Base-by-base conservation (phyloP, 345 rosid genomes). In the Eucalyptus cloeziana region DNA sequence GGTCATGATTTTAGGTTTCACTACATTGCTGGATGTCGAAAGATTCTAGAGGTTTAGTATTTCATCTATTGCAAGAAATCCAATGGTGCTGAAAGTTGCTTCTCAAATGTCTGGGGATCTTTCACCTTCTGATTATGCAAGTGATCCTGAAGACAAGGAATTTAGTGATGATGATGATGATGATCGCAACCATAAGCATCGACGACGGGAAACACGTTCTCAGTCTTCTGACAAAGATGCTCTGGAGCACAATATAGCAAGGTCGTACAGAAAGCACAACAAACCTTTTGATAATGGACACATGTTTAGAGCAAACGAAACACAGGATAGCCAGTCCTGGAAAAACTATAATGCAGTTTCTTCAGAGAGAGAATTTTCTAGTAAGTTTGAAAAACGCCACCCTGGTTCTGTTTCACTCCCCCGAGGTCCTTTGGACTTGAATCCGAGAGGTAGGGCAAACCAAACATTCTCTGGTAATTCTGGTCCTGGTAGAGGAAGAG, bases 131-230 rank as follows among this genome's bases (percentile, higher is more conserved):
- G 96, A 97, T 88, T 95, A 96, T 88, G 89, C 88, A 83, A 94
- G 95, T 93, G 98, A 94, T 89, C 98, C 96, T 44, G 96, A 96
- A 90, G 99, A 96, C 91, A 96, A 95, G 93, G 99, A 98, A 94
- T 92, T 98, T 87, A 98, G 98, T 83, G 99, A 98, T 88, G 99
- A 98, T 76, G 99, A 98, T 89, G 99, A 98, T 51, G 99, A 98
- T 91, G 98, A 97, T 89, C 97, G 98, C 93, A 97, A 98, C 93
- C 99, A 97, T 93, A 97, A 98, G 91, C 99, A 97, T 91, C 98
- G 99, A 60, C 93, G 96, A 89, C 89, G 93, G 87, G 99, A 95
- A 87, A 88, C 94, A 30, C 94, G 90, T 85, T 94, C 99, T 90
- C 96, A 95, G 62, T 95, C 99, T 60, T 87, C 93, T 88, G 99